Conservation (phyloP, 2,329 filamentous ascomycete genomes). For the Triangularia setosa region DNA sequence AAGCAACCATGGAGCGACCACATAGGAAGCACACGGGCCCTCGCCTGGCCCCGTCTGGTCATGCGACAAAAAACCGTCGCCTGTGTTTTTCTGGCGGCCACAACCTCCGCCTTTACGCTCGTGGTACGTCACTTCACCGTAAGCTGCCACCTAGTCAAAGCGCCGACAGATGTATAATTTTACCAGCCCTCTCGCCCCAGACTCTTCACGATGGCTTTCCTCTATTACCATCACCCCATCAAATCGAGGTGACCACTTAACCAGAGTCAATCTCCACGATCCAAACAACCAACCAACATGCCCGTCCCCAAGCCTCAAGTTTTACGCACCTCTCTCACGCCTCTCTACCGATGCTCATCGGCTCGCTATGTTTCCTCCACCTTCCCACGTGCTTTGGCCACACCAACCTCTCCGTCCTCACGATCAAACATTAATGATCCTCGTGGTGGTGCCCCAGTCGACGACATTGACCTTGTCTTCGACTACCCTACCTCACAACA, state of each 20-base stretch:
- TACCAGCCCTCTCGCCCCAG: background rate
- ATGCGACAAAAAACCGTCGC: background rate
- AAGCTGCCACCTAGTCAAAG: background rate
- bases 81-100: background rate
- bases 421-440: background rate
- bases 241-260: background rate
- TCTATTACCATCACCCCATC: background rate
- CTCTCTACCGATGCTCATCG: background rate
- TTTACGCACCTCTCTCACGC: background rate
- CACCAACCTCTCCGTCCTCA: background rate
- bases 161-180: background rate
- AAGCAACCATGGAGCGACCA: background rate
- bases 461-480: conserved; percentile 6
- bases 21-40: background rate
- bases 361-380: background rate
- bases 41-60: background rate
- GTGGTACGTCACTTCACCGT: background rate
- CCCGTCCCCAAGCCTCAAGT: background rate
- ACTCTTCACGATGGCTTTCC: background rate
- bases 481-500: conserved; percentile 2
- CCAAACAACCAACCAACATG: background rate
- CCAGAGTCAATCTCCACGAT: background rate
- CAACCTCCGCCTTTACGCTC: background rate
- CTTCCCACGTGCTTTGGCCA: background rate
- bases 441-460: background rate